Conservation (phyloP, 1,139 yeast genomes). For the Debaryomyces robertsiae region DNA sequence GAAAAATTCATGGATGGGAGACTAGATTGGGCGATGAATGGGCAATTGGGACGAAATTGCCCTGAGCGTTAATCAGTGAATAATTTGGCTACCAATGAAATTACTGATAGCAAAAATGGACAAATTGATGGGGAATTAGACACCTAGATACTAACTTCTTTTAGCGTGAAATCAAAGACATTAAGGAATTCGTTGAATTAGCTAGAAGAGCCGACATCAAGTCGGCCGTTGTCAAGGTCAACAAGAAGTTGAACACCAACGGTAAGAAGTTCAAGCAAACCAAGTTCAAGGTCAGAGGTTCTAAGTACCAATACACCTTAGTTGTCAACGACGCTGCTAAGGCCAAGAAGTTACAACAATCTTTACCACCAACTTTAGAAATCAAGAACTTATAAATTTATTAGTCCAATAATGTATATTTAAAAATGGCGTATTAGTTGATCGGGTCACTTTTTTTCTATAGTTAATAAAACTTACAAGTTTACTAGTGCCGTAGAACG, state of each 20-base stretch:
- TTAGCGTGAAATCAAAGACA: conserved; percentile 83
- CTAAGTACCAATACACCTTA: conserved; percentile 93
- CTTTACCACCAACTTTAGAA: conserved; percentile 94
- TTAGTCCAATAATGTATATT: conserved; percentile 18
- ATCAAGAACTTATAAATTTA: conserved; percentile 62
- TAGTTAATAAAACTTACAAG: conserved; percentile 12
- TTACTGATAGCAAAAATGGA: no score
- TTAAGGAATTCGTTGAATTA: conserved; percentile 96
- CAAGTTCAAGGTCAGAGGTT: conserved; percentile 99
- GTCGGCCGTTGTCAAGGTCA: conserved; percentile 87
- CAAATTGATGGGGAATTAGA: no score
- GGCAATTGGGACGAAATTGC: not conserved
- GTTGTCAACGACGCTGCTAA: conserved; percentile 94
- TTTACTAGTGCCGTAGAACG: not conserved
- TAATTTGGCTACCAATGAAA: no score
- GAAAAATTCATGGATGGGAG: no score
- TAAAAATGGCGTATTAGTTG: conserved; percentile 13
- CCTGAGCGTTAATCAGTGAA: no score
- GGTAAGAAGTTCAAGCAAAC: conserved; percentile 90
- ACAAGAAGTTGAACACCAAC: conserved; percentile 82
- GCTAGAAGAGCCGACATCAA: conserved; percentile 97
- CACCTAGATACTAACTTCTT: conserved; percentile 24
- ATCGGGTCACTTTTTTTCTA: conserved; percentile 13
- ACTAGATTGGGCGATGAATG: not conserved
- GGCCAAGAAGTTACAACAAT: conserved; percentile 98